Conservation (phyloP, 2,329 filamentous ascomycete species). For the Epichloe hybrida region DNA sequence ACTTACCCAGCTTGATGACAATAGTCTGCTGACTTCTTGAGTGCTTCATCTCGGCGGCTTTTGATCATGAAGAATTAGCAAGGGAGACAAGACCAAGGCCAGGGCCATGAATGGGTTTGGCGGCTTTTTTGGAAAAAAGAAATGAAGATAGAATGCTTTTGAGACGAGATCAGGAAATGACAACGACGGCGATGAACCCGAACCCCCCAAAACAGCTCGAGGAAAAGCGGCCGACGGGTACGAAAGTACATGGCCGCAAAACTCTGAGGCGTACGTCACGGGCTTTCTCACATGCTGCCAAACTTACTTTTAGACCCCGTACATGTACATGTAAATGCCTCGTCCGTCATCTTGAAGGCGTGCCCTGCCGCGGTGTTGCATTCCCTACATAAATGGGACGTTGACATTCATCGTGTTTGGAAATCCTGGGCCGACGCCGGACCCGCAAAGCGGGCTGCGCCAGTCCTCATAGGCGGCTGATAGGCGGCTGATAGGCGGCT, state of each 20-base stretch:
- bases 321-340: slow-evolving; percentile 5
- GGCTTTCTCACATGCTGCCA: slow-evolving; percentile 1
- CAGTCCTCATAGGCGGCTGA: background rate
- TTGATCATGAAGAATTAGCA: slow-evolving; percentile 11
- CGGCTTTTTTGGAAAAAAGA: background rate
- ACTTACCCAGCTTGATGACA: slow-evolving; percentile 76
- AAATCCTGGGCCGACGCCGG: slow-evolving; percentile 3
- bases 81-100: background rate
- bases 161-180: slow-evolving; percentile 1
- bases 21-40: slow-evolving; percentile 37
- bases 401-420: slow-evolving; percentile 3
- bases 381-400: background rate
- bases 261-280: background rate
- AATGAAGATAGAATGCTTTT: slow-evolving; percentile 1
- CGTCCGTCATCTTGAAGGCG: slow-evolving; percentile 8
- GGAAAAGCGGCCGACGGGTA: background rate
- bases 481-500: slow-evolving; percentile 1
- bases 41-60: slow-evolving; percentile 46
- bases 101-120: slow-evolving; percentile 3
- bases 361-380: slow-evolving; percentile 4
- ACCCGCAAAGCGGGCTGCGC: slow-evolving; percentile 3
- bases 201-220: background rate
- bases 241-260: background rate
- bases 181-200: background rate
- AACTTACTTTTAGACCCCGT: slow-evolving; percentile 5